Evolutionary conservation across 345 rosid genomes (phyloP).

Genomic region (Jatropha curcas): DNA sequence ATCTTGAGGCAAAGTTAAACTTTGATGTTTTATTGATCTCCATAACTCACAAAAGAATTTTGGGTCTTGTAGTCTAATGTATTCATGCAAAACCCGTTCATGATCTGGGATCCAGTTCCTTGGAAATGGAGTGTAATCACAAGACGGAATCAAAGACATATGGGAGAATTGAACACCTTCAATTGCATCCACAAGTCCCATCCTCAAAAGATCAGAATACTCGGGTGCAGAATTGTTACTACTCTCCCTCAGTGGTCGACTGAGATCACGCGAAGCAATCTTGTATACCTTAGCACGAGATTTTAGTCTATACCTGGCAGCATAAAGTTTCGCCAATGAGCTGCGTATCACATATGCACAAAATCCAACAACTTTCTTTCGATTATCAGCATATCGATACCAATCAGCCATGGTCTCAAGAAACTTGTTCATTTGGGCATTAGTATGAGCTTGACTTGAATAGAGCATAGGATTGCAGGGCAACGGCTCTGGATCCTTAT

Average conservation of each 20-base stretch:
- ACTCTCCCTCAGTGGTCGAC: conserved; percentile 78
- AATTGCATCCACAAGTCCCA: conserved; percentile 94
- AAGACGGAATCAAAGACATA: conserved; percentile 87
- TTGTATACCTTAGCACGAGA: conserved; percentile 95
- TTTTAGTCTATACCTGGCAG: conserved; percentile 90
- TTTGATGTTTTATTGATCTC: conserved; percentile 56
- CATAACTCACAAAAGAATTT: conserved; percentile 74
- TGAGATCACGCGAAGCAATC: conserved; percentile 81
- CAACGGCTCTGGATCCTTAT: conserved; percentile 90
- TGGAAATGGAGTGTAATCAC: conserved; percentile 92
- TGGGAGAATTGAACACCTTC: conserved; percentile 93
- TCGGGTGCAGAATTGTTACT: conserved; percentile 86
- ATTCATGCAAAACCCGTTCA: conserved; percentile 74
- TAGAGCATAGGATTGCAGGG: conserved; percentile 95
- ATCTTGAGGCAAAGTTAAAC: conserved; percentile 82
- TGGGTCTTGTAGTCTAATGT: conserved; percentile 77
- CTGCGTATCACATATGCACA: conserved; percentile 94
- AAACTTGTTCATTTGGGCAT: conserved; percentile 95
- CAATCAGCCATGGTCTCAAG: conserved; percentile 99
- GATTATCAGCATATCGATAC: conserved; percentile 89
- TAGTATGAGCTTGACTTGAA: conserved; percentile 94
- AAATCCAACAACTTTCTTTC: conserved; percentile 91
- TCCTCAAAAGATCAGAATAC: conserved; percentile 90
- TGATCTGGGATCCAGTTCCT: conserved; percentile 88
- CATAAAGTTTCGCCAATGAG: conserved; percentile 92